Base-by-base conservation (phyloP, 345 rosid genomes). In the Gynandropsis gynandra region DNA sequence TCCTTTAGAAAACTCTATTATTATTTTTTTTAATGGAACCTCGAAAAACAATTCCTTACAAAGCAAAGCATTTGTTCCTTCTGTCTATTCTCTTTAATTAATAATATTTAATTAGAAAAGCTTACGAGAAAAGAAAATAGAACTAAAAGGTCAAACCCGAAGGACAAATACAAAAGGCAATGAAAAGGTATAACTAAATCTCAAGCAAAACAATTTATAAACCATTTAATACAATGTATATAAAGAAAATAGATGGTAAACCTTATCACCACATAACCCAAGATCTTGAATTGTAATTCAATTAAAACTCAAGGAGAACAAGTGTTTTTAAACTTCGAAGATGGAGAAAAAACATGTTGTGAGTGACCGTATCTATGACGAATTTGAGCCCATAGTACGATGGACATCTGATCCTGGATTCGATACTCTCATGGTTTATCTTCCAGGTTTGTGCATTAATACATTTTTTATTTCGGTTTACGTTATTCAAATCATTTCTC, bases 321-420 rank as follows among this genome's bases (percentile, higher is more conserved):
- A 24, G 5, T 24, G n/a, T n/a, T n/a, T n/a, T n/a, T n/a, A n/a
- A 42, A n/a, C 40, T 0, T 2, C 42, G 50, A 35, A 33, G 7
- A 66, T 66, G 72, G 67, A 50, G 43, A 67, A 54, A 55, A 31
- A 21, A 38, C 17, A 56, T 48, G 53, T 47, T 47, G n/a, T 32
- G 16, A 20, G 52, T 32, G 55, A 56, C 18, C 77, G 46, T 11
- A 17, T 44, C 20, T 64, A 73, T 44, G 59, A 73, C 20, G 74
- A 68, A 27, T 68, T 65, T 12, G 68, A 57, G 5, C 77, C 77
- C 40, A 41, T 46, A 36, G 47, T 62, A 12, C 62, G 66, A 4
- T 69, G 69, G 74, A 65, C 34, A 53, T 15, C 24, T 8, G 64
- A 73, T 31, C 50, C 43, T 19, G 69, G 45, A 21, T 58, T 52